phyloP scores from a whole-genome alignment of 768 basidiomycete genomes.

The Lactarius evosmus region DNA sequence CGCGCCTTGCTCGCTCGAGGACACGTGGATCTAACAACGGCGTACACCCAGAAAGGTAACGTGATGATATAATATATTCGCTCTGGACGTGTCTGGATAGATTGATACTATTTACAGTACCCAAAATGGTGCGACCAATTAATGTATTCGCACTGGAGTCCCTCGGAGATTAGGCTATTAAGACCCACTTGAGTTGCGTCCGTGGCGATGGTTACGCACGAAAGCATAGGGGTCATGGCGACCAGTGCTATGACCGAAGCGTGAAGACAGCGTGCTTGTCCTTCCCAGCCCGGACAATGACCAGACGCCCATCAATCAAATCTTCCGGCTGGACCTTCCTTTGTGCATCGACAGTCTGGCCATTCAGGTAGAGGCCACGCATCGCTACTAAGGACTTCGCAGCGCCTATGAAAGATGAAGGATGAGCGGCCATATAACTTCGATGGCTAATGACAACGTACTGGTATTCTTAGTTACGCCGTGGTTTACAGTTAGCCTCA shows the following conservation, averaged over 20 bases:
- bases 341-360: constrained; percentile 13
- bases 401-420: constrained; percentile 13
- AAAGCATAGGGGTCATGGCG: neutral
- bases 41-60: neutral
- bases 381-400: constrained; percentile 24
- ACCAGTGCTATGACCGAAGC: neutral
- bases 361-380: constrained; percentile 28
- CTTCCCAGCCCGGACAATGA: constrained; percentile 28
- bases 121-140: neutral
- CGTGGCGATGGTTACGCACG: neutral
- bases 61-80: neutral
- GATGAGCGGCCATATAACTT: neutral
- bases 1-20: neutral
- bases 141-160: neutral
- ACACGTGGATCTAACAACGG: neutral
- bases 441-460: neutral
- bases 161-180: constrained; percentile 1
- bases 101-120: neutral
- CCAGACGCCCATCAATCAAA: constrained; percentile 24
- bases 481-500: constrained; percentile 58
- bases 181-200: neutral
- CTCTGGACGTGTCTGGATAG: neutral
- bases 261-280: constrained; percentile 27
- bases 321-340: constrained; percentile 14
- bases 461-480: constrained; percentile 52